These are phyloP conservation scores for Hygrophorus russula DNA, from an alignment of 768 basidiomycete genomes.

Conservation along the genomic window DNA sequence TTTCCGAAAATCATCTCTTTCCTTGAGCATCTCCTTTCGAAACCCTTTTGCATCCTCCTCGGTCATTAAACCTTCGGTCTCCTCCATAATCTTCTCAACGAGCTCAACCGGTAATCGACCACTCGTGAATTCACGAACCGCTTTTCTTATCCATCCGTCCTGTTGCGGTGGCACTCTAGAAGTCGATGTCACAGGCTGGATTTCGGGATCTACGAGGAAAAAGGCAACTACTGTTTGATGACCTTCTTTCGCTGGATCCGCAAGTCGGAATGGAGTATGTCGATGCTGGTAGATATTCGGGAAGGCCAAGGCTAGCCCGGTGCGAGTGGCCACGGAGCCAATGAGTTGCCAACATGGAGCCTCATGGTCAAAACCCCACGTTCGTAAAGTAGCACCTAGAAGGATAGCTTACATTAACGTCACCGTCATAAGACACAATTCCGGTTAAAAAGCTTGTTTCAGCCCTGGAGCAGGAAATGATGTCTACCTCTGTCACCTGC, in stretches of 20 bases:
- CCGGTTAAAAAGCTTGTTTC: no score
- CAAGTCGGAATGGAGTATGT: conserved; percentile 26
- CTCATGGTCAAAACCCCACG: conserved; percentile 37
- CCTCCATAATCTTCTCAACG: conserved; percentile 26
- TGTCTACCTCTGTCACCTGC: conserved; percentile 23
- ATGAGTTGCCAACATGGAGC: conserved; percentile 39
- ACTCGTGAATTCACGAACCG: conserved; percentile 23
- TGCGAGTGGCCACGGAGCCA: conserved; percentile 22
- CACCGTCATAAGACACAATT: no score
- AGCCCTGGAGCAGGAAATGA: no score
- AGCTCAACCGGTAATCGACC: conserved; percentile 32
- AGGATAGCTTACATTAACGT: no score
- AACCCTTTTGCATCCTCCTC: conserved; percentile 24
- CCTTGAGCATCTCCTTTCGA: conserved; percentile 20
- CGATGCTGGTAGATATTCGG: conserved; percentile 48
- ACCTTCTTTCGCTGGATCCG: conserved; percentile 29
- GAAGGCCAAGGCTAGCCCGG: conserved; percentile 32
- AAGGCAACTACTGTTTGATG: conserved; percentile 31
- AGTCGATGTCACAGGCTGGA: conserved; percentile 29
- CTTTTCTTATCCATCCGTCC: conserved; percentile 28
- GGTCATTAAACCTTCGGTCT: conserved; percentile 28
- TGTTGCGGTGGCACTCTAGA: conserved; percentile 39
- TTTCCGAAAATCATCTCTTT: conserved; percentile 24
- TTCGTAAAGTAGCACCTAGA: conserved; percentile 31
- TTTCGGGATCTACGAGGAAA: conserved; percentile 38